phyloP scores from a whole-genome alignment of 805 yeast species.

The Ogataea paradorogensis region DNA sequence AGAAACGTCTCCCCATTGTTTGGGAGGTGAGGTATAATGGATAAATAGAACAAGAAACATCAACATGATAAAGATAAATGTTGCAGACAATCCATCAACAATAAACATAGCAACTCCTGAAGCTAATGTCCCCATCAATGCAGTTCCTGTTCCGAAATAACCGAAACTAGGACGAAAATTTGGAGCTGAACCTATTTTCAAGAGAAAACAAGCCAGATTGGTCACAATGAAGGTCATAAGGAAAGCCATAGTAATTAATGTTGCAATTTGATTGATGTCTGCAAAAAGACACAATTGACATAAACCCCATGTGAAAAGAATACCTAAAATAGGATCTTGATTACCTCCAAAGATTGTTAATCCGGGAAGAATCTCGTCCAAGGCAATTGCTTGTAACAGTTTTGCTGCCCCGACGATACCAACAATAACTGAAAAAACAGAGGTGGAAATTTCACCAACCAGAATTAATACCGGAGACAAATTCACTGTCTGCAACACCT shows the following conservation, averaged over 20 bases:
- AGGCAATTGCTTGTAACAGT: conserved; percentile 85
- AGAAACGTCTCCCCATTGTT: conserved; percentile 97
- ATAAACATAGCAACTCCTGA: conserved; percentile 87
- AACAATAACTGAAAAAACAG: conserved; percentile 88
- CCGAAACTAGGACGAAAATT: conserved; percentile 94
- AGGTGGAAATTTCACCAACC: conserved; percentile 88
- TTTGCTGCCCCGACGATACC: conserved; percentile 96
- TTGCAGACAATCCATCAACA: conserved; percentile 89
- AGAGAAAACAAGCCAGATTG: conserved; percentile 86
- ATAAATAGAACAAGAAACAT: conserved; percentile 68
- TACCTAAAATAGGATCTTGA: conserved; percentile 62
- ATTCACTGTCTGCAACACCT: conserved; percentile 80
- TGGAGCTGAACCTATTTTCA: conserved; percentile 93
- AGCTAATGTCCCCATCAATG: conserved; percentile 65
- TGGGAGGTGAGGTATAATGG: conserved; percentile 91
- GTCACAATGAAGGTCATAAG: conserved; percentile 94
- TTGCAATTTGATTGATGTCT: conserved; percentile 90
- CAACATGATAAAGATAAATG: conserved; percentile 65
- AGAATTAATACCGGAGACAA: conserved; percentile 65
- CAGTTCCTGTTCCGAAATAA: conserved; percentile 80
- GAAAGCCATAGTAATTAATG: conserved; percentile 95
- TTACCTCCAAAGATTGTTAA: conserved; percentile 54
- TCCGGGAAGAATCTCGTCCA: conserved; percentile 86
- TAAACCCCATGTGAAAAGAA: conserved; percentile 73
- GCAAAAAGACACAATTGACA: conserved; percentile 86